phyloP scores from a whole-genome alignment of 2,329 filamentous ascomycete species.

The Cladosporium phlei region DNA sequence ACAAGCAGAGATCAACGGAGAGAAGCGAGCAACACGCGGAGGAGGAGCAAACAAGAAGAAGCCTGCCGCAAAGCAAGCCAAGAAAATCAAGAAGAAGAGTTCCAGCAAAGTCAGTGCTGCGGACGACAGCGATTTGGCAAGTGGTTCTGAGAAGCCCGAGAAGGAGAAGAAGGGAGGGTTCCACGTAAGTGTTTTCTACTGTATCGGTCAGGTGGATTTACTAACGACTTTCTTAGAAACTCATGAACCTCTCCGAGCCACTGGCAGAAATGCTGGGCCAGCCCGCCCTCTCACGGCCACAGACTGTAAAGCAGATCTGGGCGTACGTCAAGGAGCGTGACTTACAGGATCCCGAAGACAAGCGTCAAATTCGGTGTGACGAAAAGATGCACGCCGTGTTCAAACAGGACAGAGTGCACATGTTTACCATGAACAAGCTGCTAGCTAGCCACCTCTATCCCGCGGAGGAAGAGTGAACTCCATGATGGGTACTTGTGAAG shows the following conservation, averaged over 20 bases:
- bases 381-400: conserved; percentile 88
- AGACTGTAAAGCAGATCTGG: conserved; percentile 96
- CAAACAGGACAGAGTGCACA: conserved; percentile 84
- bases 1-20: conserved; percentile 85
- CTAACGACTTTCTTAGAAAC: conserved; percentile 48
- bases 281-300: conserved; percentile 78
- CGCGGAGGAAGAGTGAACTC: conserved; percentile 57
- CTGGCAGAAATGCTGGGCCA: conserved; percentile 68
- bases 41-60: conserved; percentile 57
- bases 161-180: conserved; percentile 83
- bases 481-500: neutral
- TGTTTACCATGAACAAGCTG: conserved; percentile 99
- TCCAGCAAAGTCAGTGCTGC: conserved; percentile 67
- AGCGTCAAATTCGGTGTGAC: conserved; percentile 89
- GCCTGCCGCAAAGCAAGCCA: conserved; percentile 58
- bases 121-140: conserved; percentile 73
- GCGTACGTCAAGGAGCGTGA: conserved; percentile 84
- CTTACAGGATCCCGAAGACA: conserved; percentile 86
- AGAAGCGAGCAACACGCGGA: conserved; percentile 70
- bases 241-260: conserved; percentile 66
- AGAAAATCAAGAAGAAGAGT: conserved; percentile 66
- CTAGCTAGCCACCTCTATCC: conserved; percentile 85
- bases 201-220: neutral
- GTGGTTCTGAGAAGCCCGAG: conserved; percentile 50
- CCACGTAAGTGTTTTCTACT: conserved; percentile 52